Conservation (phyloP, 192 early-diverging fungal species). For the Dissophora ornata region DNA sequence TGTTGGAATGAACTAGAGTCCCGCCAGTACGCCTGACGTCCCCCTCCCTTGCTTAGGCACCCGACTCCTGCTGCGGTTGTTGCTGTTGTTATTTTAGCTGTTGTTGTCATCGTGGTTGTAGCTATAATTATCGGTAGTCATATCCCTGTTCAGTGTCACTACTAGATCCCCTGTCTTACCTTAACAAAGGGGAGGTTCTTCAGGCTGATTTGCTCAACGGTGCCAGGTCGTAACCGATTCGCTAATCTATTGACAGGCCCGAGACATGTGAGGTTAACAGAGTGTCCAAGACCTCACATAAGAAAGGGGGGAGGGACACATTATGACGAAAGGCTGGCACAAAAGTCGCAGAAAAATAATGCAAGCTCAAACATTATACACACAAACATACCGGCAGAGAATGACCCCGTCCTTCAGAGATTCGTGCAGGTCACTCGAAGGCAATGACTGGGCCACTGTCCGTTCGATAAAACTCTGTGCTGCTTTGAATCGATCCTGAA, state of each 20-base stretch:
- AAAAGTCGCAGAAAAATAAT: neutral
- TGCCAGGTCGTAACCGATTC: slow-evolving; percentile 80
- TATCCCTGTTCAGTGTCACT: no score
- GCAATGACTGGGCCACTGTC: slow-evolving; percentile 66
- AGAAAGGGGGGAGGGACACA: slow-evolving; percentile 11
- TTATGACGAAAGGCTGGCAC: slow-evolving; percentile 6
- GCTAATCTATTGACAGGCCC: slow-evolving; percentile 61
- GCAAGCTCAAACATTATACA: no score
- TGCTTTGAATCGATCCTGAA: slow-evolving; percentile 68
- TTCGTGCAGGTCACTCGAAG: slow-evolving; percentile 65
- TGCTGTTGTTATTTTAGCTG: no score
- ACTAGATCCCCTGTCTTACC: slow-evolving; percentile 57
- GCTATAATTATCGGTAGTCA: neutral
- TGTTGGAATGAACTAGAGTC: no score
- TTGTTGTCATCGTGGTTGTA: neutral
- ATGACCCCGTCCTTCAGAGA: slow-evolving; percentile 81
- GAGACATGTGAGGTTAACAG: slow-evolving; percentile 17
- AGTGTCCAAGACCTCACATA: neutral
- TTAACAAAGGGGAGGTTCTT: slow-evolving; percentile 81
- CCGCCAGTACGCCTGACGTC: no score
- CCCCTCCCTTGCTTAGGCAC: no score
- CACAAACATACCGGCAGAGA: slow-evolving; percentile 71
- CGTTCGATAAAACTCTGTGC: slow-evolving; percentile 73
- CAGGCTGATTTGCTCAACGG: slow-evolving; percentile 76
- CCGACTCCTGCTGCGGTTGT: no score